phyloP scores from a whole-genome alignment of 495 filamentous ascomycete genomes.

The Penicillium manginii region DNA sequence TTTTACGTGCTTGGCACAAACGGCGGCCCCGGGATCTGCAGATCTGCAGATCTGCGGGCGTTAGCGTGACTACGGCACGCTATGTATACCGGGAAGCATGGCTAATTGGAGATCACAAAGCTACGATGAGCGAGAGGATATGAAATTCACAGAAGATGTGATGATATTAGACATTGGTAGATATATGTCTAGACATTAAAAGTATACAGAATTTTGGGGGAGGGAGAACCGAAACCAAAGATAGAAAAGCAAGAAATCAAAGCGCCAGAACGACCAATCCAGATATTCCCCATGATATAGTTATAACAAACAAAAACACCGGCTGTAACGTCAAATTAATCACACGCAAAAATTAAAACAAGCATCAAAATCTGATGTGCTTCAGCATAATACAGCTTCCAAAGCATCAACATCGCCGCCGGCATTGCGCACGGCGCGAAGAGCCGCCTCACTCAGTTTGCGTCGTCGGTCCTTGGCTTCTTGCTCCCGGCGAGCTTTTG shows the following conservation, averaged over 20 bases:
- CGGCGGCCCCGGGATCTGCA: too few relatives aligned
- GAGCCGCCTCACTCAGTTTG: conserved; percentile 72
- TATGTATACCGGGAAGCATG: too few relatives aligned
- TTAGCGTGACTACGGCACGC: too few relatives aligned
- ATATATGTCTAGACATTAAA: conserved; percentile 31
- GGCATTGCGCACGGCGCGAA: conserved; percentile 72
- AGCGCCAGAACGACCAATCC: conserved; percentile 34
- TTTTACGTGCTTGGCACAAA: too few relatives aligned
- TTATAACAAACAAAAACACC: conserved; percentile 21
- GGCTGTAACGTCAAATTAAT: conserved; percentile 24
- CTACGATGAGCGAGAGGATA: neutral
- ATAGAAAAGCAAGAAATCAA: conserved; percentile 12
- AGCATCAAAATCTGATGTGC: conserved; percentile 1
- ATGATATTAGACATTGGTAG: conserved; percentile 26
- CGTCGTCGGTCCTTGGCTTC: conserved; percentile 80
- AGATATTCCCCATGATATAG: conserved; percentile 32
- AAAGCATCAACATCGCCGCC: conserved; percentile 74
- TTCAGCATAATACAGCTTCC: conserved; percentile 49
- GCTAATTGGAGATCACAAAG: neutral
- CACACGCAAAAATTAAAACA: conserved; percentile 8
- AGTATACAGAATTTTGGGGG: conserved; percentile 33
- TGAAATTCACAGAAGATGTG: conserved; percentile 3
- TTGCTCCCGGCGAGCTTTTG: conserved; percentile 85
- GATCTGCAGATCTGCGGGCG: too few relatives aligned
- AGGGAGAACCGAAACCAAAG: conserved; percentile 16